Conservation (phyloP, 495 filamentous ascomycete species). For the Neurospora discreta region DNA sequence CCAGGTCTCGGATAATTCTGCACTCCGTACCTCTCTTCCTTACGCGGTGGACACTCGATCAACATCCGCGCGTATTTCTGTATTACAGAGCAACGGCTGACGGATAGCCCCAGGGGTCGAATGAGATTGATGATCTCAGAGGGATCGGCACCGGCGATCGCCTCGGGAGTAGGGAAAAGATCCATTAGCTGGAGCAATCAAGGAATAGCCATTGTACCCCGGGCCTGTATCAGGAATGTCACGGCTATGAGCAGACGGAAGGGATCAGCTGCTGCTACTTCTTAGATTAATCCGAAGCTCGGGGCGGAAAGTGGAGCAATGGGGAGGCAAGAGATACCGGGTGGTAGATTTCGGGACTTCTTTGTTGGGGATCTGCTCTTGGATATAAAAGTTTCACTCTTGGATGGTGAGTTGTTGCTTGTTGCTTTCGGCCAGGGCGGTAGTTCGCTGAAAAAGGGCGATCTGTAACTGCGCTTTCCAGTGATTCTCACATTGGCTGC, state of each 20-base stretch:
- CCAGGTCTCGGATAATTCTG: slow-evolving; percentile 52
- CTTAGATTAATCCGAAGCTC: slow-evolving; percentile 72
- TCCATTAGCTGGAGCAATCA: slow-evolving; percentile 58
- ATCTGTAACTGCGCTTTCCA: slow-evolving; percentile 15
- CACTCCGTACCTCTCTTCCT: slow-evolving; percentile 49
- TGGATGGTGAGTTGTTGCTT: not conserved
- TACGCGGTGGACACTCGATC: slow-evolving; percentile 51
- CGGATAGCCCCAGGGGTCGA: slow-evolving; percentile 58
- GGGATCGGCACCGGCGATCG: slow-evolving; percentile 48
- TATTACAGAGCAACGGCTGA: slow-evolving; percentile 41
- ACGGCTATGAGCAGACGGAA: slow-evolving; percentile 65
- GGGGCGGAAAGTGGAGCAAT: slow-evolving; percentile 55
- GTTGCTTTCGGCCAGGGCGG: slow-evolving; percentile 2
- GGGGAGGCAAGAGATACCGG: slow-evolving; percentile 52
- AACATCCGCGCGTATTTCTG: slow-evolving; percentile 58
- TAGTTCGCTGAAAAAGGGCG: slow-evolving; percentile 30
- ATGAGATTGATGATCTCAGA: slow-evolving; percentile 54
- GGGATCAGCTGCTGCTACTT: slow-evolving; percentile 58
- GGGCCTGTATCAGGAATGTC: slow-evolving; percentile 75
- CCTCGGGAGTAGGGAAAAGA: slow-evolving; percentile 54
- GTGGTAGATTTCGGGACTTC: slow-evolving; percentile 20
- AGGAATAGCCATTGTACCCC: slow-evolving; percentile 64
- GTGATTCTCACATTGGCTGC: slow-evolving; percentile 2
- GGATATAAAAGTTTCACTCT: not conserved
- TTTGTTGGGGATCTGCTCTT: slow-evolving; percentile 1